phyloP scores from a whole-genome alignment of 2,329 filamentous ascomycete species.

The Colletotrichum magnum region DNA sequence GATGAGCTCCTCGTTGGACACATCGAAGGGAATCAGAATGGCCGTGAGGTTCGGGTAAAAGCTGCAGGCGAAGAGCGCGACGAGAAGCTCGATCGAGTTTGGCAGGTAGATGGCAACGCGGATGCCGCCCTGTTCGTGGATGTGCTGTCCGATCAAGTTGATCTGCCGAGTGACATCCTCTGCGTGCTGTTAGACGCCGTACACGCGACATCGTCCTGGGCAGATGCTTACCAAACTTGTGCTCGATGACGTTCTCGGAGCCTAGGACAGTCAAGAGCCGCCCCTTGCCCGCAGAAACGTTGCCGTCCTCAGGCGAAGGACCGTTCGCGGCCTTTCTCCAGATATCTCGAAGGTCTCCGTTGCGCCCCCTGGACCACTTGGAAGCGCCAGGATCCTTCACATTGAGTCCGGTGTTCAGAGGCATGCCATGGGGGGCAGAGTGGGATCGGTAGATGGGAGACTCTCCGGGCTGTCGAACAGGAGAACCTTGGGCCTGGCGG shows the following conservation, averaged over 20 bases:
- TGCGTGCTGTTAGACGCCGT: slow-evolving; percentile 46
- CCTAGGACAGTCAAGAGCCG: slow-evolving; percentile 86
- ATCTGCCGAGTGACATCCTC: slow-evolving; percentile 87
- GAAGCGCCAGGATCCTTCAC: slow-evolving; percentile 85
- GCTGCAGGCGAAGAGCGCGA: slow-evolving; percentile 86
- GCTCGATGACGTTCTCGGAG: slow-evolving; percentile 80
- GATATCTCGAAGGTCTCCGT: slow-evolving; percentile 92
- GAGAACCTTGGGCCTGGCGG: slow-evolving; percentile 83
- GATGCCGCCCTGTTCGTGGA: slow-evolving; percentile 78
- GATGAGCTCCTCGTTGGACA: slow-evolving; percentile 77
- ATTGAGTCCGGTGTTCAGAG: slow-evolving; percentile 81
- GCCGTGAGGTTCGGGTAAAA: slow-evolving; percentile 87
- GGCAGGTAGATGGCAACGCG: slow-evolving; percentile 91
- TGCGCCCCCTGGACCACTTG: slow-evolving; percentile 85
- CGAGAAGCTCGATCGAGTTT: slow-evolving; percentile 91
- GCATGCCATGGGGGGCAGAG: slow-evolving; percentile 87
- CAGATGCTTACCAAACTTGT: slow-evolving; percentile 68
- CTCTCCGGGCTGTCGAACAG: slow-evolving; percentile 86
- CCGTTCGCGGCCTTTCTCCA: slow-evolving; percentile 84
- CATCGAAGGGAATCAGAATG: slow-evolving; percentile 88
- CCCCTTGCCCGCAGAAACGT: slow-evolving; percentile 72
- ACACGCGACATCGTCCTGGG: neutral
- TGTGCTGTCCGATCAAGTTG: slow-evolving; percentile 85
- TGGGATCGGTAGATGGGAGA: slow-evolving; percentile 89
- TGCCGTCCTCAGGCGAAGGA: slow-evolving; percentile 73